A percentile compares a stretch with the other conserved stretches of the same genome.
Conservation (phyloP, 805 yeast species). For the Trichomonascus vanleenenianus region DNA sequence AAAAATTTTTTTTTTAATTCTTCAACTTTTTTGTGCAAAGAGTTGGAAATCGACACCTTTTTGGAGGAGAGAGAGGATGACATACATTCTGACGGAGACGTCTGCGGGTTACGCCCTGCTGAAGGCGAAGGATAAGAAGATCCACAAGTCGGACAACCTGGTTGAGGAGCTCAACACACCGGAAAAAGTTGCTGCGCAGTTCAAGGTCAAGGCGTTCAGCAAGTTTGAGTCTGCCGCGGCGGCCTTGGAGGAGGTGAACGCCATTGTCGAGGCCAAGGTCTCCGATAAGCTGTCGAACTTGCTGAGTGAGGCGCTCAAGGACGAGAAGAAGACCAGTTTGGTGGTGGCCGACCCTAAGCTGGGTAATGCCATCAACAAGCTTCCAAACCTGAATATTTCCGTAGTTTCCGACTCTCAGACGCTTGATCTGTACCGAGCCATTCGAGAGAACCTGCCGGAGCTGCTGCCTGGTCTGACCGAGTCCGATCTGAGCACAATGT, state of each 20-base stretch:
- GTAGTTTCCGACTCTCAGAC: conserved; percentile 94
- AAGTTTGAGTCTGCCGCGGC: conserved; percentile 91
- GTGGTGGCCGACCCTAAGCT: conserved; percentile 92
- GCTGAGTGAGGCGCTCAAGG: conserved; percentile 35
- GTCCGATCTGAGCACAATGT: conserved; percentile 82
- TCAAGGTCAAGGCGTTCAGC: conserved; percentile 92
- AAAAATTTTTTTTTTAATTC: background rate
- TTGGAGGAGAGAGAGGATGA: conserved; percentile 19
- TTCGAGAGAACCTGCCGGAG: conserved; percentile 89
- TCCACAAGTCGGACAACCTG: conserved; percentile 73
- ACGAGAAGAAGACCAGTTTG: conserved; percentile 63
- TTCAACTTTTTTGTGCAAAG: background rate
- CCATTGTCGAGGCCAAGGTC: conserved; percentile 90
- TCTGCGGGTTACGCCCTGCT: conserved; percentile 98
- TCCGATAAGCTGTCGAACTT: conserved; percentile 72
- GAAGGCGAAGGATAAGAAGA: conserved; percentile 96
- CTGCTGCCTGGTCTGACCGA: conserved; percentile 89
- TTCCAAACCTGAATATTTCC: conserved; percentile 72
- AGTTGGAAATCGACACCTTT: background rate
- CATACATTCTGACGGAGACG: conserved; percentile 78
- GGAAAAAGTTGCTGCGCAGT: conserved; percentile 79
- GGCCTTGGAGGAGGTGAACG: conserved; percentile 91
- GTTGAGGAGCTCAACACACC: conserved; percentile 72
- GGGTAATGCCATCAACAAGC: conserved; percentile 92
- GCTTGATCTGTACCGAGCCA: conserved; percentile 89